Evolutionary conservation across 108 stramenopile genomes (phyloP).

Genomic region (Skeletonema costatum): DNA sequence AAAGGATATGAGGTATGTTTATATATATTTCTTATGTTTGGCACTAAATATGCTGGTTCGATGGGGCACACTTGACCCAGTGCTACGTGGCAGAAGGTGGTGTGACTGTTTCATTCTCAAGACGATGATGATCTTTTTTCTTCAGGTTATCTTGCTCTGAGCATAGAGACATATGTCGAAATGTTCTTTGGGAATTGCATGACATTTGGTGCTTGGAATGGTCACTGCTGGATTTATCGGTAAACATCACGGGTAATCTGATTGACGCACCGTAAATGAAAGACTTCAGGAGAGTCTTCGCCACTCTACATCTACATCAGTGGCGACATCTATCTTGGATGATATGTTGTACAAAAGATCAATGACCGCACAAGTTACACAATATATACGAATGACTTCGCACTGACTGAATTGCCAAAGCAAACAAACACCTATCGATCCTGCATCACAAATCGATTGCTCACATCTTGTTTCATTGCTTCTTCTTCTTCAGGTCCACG

Average conservation of each 20-base stretch:
- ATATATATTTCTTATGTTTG: neutral
- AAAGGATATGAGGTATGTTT: conserved; percentile 93
- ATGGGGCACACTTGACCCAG: neutral
- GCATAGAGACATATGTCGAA: neutral
- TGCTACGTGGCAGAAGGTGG: neutral
- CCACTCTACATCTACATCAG: neutral
- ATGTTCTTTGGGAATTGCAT: neutral
- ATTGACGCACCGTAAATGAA: neutral
- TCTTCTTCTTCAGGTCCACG: conserved; percentile 81
- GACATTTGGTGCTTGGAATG: neutral
- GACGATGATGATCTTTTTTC: neutral
- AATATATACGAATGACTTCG: neutral
- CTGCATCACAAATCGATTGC: neutral
- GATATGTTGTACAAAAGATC: neutral
- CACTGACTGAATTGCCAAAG: neutral
- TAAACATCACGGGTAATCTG: neutral
- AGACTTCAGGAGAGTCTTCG: neutral
- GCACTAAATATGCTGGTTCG: neutral
- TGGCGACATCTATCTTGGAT: neutral
- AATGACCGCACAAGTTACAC: neutral
- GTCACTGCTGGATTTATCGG: neutral
- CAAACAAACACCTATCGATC: neutral
- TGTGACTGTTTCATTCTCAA: neutral
- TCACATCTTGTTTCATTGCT: neutral
- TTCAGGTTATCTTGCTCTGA: neutral